Base-by-base conservation (phyloP, 176 grass and related monocot genomes). In the Cenchrus fungigraminus region DNA sequence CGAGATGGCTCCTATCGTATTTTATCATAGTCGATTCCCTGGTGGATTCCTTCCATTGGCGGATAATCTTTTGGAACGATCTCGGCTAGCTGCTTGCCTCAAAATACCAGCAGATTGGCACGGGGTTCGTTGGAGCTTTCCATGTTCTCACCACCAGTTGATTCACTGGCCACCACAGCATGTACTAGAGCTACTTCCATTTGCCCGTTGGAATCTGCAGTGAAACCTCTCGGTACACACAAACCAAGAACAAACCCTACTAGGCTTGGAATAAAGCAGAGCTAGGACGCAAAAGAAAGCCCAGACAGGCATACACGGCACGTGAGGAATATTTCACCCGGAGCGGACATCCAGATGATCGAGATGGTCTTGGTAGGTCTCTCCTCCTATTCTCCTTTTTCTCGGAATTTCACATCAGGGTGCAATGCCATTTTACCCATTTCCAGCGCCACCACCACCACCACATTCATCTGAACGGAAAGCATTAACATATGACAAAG, bases 11-110 rank as follows among this genome's bases (percentile, higher is more conserved):
- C 37, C 37, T 40, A 40, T 40, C 37, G 4, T 40, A 40, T 40
- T 40, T 40, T 40, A 40, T 40, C 37, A 40, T 40, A 73, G 50
- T 67, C 67, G 55, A 65, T 87, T 68, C 57, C 57, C 76, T 40
- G 74, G 62, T 88, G 42, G 68, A 68, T 79, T 87, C 79, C 68
- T 87, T 83, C 67, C 64, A 90, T 66, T 87, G 62, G 77, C 11
- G 44, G 88, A 71, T 86, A 88, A 93, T 91, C 88, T 91, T 83
- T 86, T 71, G 73, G 51, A 88, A 58, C 44, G 11, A 87, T 32
- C 54, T 62, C 72, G 78, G 73, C 25, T 25, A 25, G 25, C 63
- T 42, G 37, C 46, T 61, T 74, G 75, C 78, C 73, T 73, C 43
- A 68, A 69, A 85, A 85, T 76, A 62, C 88, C 65, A 54, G 76